Conservation (phyloP, 331 rosid genomes). For the Rosa hybrid region DNA sequence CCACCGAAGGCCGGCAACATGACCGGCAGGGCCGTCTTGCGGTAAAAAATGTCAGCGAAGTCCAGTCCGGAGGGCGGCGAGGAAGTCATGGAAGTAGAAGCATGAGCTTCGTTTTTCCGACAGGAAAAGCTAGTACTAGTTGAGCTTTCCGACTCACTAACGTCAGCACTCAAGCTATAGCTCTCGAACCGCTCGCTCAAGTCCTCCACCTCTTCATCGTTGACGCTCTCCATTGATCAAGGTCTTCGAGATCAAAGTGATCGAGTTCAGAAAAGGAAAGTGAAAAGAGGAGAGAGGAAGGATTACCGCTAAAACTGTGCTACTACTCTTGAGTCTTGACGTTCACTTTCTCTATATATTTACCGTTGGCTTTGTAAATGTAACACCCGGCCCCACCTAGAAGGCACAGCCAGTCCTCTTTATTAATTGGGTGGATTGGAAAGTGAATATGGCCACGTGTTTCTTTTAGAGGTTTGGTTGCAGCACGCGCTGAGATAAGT, state of each 20-base stretch:
- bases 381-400: background rate
- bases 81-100: conserved; percentile 28
- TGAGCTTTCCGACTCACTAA: conserved; percentile 41
- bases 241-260: background rate
- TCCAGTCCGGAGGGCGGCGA: conserved; percentile 17
- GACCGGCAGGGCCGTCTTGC: background rate
- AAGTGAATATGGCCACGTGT: conserved; percentile 1
- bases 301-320: conserved; percentile 11
- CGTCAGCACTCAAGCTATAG: conserved; percentile 45
- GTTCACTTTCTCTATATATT: background rate
- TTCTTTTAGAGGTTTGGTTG: background rate
- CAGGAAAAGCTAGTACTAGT: conserved; percentile 20
- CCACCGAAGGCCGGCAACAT: conserved; percentile 24
- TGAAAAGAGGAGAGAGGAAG: background rate
- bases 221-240: conserved; percentile 32
- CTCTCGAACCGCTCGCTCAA: conserved; percentile 36
- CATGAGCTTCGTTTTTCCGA: conserved; percentile 18
- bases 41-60: background rate
- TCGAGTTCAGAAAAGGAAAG: conserved; percentile 5
- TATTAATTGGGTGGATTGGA: conserved; percentile 11
- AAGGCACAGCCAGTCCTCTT: background rate
- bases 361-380: background rate
- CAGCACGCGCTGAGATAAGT: background rate
- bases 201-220: conserved; percentile 26
- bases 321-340: background rate